Conservation (phyloP, 257 asterid genomes). For the Rubia yunnanensis region DNA sequence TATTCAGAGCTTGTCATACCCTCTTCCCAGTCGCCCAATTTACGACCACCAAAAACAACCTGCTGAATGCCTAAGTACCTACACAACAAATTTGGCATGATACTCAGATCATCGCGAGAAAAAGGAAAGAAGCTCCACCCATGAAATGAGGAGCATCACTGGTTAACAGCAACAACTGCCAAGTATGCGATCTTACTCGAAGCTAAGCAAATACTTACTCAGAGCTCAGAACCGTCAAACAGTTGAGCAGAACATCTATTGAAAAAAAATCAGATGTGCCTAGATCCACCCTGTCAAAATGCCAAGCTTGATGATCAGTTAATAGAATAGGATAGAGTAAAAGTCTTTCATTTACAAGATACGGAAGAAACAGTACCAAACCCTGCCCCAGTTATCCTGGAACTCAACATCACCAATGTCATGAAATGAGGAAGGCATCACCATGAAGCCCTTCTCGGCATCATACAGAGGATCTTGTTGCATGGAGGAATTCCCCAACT, state of each 20-base stretch:
- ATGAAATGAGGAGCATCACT: neutral
- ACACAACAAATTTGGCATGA: slow-evolving; percentile 8
- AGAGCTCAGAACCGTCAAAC: slow-evolving; percentile 88
- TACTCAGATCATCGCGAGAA: neutral
- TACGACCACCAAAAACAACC: slow-evolving; percentile 80
- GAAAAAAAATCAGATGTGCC: slow-evolving; percentile 89
- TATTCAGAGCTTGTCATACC: slow-evolving; percentile 74
- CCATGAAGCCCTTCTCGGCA: slow-evolving; percentile 68
- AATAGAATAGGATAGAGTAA: neutral
- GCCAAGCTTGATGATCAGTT: slow-evolving; percentile 1
- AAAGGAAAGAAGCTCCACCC: neutral
- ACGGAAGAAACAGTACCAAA: slow-evolving; percentile 47
- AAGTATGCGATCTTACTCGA: neutral
- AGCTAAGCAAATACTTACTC: slow-evolving; percentile 46
- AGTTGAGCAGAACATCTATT: slow-evolving; percentile 87
- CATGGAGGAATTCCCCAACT: slow-evolving; percentile 75
- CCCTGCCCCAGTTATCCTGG: slow-evolving; percentile 94
- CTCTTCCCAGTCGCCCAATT: slow-evolving; percentile 93
- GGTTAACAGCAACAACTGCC: neutral
- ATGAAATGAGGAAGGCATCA: slow-evolving; percentile 91
- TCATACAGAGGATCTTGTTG: slow-evolving; percentile 77
- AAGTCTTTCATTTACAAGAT: neutral
- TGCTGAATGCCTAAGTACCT: slow-evolving; percentile 90
- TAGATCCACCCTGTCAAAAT: slow-evolving; percentile 78
- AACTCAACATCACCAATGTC: slow-evolving; percentile 84